phyloP scores from a whole-genome alignment of 805 yeast genomes.

The Suhomyces faveliae region DNA sequence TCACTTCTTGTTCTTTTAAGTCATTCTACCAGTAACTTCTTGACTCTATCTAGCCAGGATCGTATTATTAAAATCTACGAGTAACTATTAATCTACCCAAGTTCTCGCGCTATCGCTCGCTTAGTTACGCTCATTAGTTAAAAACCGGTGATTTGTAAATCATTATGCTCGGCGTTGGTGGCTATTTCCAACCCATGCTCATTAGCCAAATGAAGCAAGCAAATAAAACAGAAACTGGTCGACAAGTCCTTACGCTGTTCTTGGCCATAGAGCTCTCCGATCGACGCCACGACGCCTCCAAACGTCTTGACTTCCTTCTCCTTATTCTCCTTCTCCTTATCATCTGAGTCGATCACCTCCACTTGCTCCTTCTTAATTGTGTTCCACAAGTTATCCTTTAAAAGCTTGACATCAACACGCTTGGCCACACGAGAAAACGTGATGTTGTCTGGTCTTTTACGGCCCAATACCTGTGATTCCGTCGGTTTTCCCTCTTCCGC shows the following conservation, averaged over 20 bases:
- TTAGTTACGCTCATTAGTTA: neutral
- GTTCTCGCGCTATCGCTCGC: neutral
- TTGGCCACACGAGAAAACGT: conserved; percentile 73
- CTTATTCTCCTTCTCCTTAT: conserved; percentile 2
- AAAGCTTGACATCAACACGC: conserved; percentile 67
- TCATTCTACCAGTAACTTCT: no score
- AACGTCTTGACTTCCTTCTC: conserved; percentile 35
- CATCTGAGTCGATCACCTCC: neutral
- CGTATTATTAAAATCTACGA: neutral
- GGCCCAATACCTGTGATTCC: conserved; percentile 21
- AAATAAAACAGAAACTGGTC: conserved; percentile 82
- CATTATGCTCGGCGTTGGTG: conserved; percentile 43
- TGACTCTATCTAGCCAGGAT: neutral
- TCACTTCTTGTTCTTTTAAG: no score
- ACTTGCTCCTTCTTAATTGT: conserved; percentile 32
- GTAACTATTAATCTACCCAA: neutral
- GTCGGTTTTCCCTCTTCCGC: conserved; percentile 16
- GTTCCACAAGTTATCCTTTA: conserved; percentile 78
- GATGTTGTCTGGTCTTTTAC: conserved; percentile 40
- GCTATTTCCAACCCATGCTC: conserved; percentile 70
- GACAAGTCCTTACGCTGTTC: conserved; percentile 66
- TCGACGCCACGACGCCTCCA: conserved; percentile 45
- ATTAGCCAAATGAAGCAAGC: conserved; percentile 80
- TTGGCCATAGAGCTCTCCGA: conserved; percentile 51
- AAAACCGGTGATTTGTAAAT: conserved; percentile 28